These are phyloP conservation scores for Paralagenidium karlingii DNA, from an alignment of 352 stramenopile genomes.

Conservation along the genomic window DNA sequence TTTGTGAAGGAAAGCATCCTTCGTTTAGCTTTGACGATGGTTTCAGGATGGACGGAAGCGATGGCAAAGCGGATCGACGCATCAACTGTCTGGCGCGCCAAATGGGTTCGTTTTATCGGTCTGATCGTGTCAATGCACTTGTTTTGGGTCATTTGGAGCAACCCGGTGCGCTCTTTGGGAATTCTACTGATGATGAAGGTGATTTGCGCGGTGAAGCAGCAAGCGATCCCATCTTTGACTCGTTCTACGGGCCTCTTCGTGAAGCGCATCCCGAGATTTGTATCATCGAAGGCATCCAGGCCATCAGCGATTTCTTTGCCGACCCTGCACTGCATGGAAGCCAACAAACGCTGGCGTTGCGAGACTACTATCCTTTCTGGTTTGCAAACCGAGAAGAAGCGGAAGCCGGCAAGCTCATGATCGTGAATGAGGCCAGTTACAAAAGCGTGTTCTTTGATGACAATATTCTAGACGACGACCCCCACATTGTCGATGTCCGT, in stretches of 20 bases:
- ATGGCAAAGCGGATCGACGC: constrained; percentile 29
- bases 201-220: too few species aligned
- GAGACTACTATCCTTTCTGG: constrained; percentile 71
- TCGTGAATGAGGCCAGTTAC: too few species aligned
- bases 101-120: constrained; percentile 54
- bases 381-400: constrained; percentile 36
- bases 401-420: constrained; percentile 41
- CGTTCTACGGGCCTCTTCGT: constrained; percentile 1
- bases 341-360: constrained; percentile 51
- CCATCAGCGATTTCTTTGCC: constrained; percentile 42
- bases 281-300: constrained; percentile 20
- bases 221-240: too few species aligned
- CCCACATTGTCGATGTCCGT: constrained; percentile 61
- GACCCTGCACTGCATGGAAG: too few species aligned
- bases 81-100: constrained; percentile 32
- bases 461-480: constrained; percentile 50
- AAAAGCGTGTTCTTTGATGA: constrained; percentile 75
- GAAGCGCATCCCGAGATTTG: constrained; percentile 4
- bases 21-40: constrained; percentile 20
- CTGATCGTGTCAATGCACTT: constrained; percentile 28
- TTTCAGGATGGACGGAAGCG: constrained; percentile 47
- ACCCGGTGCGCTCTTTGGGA: too few species aligned
- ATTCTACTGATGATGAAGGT: too few species aligned
- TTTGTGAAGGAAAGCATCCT: constrained; percentile 52
- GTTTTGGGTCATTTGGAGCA: constrained; percentile 68